Conservation (phyloP, 495 filamentous ascomycete species). For the Hypoxylon perforatum region DNA sequence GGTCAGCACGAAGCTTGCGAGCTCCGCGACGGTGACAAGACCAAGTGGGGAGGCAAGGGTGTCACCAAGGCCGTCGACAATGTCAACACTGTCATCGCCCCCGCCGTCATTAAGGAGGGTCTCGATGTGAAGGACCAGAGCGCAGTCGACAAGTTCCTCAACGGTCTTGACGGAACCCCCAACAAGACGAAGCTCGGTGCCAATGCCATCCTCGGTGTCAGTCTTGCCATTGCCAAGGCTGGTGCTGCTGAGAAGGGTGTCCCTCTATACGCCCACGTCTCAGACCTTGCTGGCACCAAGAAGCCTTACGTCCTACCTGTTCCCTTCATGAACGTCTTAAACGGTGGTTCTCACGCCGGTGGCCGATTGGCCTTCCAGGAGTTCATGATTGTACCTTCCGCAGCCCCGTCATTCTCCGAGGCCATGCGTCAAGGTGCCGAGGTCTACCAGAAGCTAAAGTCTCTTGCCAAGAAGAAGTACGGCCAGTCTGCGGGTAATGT, state of each 20-base stretch:
- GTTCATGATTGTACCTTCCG: slow-evolving; percentile 98
- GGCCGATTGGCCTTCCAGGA: slow-evolving; percentile 99
- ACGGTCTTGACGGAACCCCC: slow-evolving; percentile 91
- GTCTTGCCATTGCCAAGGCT: slow-evolving; percentile 95
- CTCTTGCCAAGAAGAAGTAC: slow-evolving; percentile 98
- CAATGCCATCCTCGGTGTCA: slow-evolving; percentile 98
- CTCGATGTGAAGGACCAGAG: slow-evolving; percentile 98
- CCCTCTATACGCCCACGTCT: slow-evolving; percentile 97
- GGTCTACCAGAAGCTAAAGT: slow-evolving; percentile 98
- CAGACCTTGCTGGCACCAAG: slow-evolving; percentile 98
- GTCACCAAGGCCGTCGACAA: slow-evolving; percentile 95
- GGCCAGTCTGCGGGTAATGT: slow-evolving; percentile 98
- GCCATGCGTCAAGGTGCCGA: slow-evolving; percentile 94
- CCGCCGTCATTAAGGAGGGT: slow-evolving; percentile 89
- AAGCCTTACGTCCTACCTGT: slow-evolving; percentile 99
- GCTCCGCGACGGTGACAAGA: slow-evolving; percentile 98
- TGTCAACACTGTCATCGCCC: slow-evolving; percentile 93
- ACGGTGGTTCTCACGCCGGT: slow-evolving; percentile 98
- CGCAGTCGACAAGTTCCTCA: slow-evolving; percentile 92
- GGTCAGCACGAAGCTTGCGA: slow-evolving; percentile 98
- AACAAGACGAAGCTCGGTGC: slow-evolving; percentile 99
- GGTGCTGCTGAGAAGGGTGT: slow-evolving; percentile 98
- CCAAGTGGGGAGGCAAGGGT: slow-evolving; percentile 96
- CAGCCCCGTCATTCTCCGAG: slow-evolving; percentile 89
- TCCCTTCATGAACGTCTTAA: slow-evolving; percentile 99